Conservation (phyloP, 2,329 filamentous ascomycete genomes). For the Talaromyces sp. region DNA sequence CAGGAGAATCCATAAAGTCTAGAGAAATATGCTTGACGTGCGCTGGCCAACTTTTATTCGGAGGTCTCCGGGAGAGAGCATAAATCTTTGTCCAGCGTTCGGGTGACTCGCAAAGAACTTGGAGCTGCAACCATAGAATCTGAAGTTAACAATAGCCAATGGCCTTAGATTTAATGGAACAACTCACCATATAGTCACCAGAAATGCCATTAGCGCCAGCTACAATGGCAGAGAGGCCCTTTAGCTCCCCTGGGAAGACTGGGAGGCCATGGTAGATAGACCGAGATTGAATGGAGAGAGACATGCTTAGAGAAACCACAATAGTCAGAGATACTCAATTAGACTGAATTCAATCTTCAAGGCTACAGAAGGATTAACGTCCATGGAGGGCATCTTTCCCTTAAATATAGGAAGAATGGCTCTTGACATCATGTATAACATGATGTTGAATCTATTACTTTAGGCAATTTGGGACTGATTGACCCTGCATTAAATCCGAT, state of each 20-base stretch:
- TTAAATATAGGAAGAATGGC: not conserved
- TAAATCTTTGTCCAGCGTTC: conserved; percentile 5
- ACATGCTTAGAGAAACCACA: not conserved
- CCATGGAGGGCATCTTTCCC: too few relatives aligned
- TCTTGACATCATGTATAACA: not conserved
- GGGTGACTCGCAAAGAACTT: conserved; percentile 1
- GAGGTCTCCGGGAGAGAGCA: conserved; percentile 2
- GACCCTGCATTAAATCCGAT: not conserved
- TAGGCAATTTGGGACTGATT: not conserved
- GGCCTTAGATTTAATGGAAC: not conserved
- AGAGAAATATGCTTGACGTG: conserved; percentile 4
- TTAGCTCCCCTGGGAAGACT: conserved; percentile 5
- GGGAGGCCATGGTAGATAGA: conserved; percentile 38
- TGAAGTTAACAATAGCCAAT: not conserved
- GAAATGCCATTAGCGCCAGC: conserved; percentile 5
- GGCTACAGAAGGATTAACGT: too few relatives aligned
- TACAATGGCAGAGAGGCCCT: conserved; percentile 3
- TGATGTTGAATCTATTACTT: not conserved
- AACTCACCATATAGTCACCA: conserved; percentile 1
- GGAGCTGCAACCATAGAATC: not conserved
- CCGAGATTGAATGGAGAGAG: conserved; percentile 3
- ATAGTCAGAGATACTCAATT: not conserved
- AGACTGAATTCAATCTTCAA: not conserved
- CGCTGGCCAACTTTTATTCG: conserved; percentile 20
- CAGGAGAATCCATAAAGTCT: not conserved